These are phyloP conservation scores for Magnusiomyces paraingens DNA, from an alignment of 1,139 yeast species.

Conservation along the genomic window DNA sequence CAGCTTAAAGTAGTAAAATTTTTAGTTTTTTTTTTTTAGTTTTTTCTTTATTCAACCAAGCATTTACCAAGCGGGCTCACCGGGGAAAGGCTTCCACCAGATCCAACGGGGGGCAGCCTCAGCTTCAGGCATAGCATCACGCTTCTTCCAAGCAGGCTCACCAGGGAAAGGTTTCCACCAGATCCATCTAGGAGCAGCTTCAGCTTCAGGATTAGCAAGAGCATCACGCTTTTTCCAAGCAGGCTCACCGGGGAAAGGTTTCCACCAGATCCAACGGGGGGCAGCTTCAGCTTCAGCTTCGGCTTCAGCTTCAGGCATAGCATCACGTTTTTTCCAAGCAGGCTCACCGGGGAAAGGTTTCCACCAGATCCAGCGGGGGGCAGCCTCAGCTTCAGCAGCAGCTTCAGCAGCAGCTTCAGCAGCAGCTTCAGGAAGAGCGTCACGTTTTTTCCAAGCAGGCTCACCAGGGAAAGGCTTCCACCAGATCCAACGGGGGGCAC, in stretches of 20 bases:
- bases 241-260: background rate
- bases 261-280: constrained; percentile 1
- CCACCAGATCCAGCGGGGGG: constrained; percentile 2
- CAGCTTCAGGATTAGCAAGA: background rate
- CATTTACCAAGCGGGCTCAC: background rate
- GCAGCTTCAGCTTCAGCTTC: constrained; percentile 1
- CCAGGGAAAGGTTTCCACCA: background rate
- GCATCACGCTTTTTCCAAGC: constrained; percentile 1
- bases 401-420: constrained; percentile 1
- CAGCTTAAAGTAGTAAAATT: background rate
- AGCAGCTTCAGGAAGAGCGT: background rate
- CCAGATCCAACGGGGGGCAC: background rate
- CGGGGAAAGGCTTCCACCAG: background rate
- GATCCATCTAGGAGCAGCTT: background rate
- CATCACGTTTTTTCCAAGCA: background rate
- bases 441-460: background rate
- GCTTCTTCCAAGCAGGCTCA: constrained; percentile 1
- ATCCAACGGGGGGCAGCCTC: background rate
- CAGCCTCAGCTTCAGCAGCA: background rate
- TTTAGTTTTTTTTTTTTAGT: background rate
- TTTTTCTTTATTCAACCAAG: too few species aligned
- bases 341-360: background rate
- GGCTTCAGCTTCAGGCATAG: background rate
- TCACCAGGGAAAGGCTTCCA: background rate
- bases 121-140: constrained; percentile 1